phyloP scores from a whole-genome alignment of 305 asterid species.

The Fraxinus paxiana region DNA sequence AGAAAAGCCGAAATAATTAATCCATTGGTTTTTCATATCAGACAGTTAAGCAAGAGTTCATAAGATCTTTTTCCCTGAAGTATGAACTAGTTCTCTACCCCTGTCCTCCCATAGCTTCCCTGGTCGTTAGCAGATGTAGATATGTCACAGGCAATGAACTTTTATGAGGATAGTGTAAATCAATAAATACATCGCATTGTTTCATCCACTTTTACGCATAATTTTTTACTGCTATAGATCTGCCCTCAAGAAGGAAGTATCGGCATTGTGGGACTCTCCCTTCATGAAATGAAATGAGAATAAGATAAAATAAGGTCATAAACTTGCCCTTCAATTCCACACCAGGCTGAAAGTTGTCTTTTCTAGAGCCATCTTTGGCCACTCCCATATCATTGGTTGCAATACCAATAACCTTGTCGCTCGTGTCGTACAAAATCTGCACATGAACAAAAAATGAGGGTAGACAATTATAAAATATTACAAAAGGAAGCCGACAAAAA shows the following conservation, averaged over 20 bases:
- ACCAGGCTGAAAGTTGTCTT: conserved; percentile 82
- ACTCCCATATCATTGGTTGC: conserved; percentile 99
- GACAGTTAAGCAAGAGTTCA: conserved; percentile 12
- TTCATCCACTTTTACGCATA: not conserved
- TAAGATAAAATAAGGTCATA: conserved; percentile 1
- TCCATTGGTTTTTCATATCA: not conserved
- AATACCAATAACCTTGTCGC: conserved; percentile 72
- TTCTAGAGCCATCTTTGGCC: conserved; percentile 81
- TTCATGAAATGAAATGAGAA: conserved; percentile 9
- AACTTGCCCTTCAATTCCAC: conserved; percentile 84
- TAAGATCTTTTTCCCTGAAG: conserved; percentile 9
- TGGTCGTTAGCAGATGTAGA: not conserved
- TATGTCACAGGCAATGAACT: not conserved
- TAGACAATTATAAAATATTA: conserved; percentile 12
- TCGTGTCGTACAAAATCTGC: conserved; percentile 65
- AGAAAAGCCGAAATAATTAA: conserved; percentile 14
- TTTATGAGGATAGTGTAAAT: not conserved
- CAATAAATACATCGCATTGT: not conserved
- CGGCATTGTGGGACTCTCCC: conserved; percentile 1
- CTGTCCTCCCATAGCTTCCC: not conserved
- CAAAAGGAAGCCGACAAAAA: conserved; percentile 1
- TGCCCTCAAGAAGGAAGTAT: not conserved
- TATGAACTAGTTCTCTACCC: not conserved
- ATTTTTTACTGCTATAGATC: not conserved
- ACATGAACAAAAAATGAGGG: conserved; percentile 22